Evolutionary conservation across 257 asterid species (phyloP), one percentile per base, ranked within the genome.

Genomic region (Lycium ferocissimum): DNA sequence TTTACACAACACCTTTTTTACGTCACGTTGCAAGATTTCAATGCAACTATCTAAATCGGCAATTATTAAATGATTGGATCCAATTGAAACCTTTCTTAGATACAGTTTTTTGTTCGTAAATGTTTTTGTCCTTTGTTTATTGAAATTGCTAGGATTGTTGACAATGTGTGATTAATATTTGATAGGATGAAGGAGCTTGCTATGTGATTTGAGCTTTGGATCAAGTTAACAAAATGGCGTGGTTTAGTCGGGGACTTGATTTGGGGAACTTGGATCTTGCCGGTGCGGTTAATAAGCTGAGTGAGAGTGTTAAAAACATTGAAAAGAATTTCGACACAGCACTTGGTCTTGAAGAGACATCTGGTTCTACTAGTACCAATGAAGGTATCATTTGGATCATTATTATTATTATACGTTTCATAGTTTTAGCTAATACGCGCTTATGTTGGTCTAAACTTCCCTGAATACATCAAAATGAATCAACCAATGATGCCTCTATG

Each of bases 311-410:
- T 76, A 97, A 97, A 86, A 95, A 91, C 85, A 97, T 97, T 10
- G 99, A 95, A 92, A 95, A 97, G 91, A 97, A 95, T 91, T 97
- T 97, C 87, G 99, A 97, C 58, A 92, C 75, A n/a, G 99, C 99
- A 14, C 95, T 97, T 58, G 99, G 99, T 72, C 93, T 97, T 22
- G 98, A 97, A 83, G 99, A 93, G 90, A 92, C 93, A 84, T 86
- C 98, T 15, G 94, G 91, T 79, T 58, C 86, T 61, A 85, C 70
- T 47, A 90, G 91, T 43, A 90, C 89, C 47, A 87, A 87, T 84
- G 99, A 95, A 91, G 92, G 99, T 97, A 90, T 18, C 33, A 53
- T 33, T 51, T 40, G 33, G n/a, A 81, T 84, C 11, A 11, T 56
- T 69, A n/a, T 51, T 4, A 2, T 40, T 51, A 70, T 59, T 59